These are phyloP conservation scores for Calonectria honghensis DNA, from an alignment of 2,329 filamentous ascomycete genomes.

Conservation along the genomic window DNA sequence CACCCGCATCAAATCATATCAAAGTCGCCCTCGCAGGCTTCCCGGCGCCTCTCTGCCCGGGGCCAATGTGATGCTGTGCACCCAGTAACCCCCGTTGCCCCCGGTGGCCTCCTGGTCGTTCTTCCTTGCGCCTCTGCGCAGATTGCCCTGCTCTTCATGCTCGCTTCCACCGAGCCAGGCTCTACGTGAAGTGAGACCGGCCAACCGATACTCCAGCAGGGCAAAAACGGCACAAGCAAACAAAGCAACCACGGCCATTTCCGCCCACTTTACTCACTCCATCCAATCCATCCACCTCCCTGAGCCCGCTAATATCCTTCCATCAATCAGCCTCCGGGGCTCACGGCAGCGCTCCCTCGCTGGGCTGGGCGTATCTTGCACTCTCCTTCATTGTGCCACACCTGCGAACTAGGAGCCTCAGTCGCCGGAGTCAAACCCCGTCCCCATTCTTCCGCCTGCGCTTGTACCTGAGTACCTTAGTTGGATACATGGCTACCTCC, in stretches of 20 bases:
- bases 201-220: slow-evolving; percentile 20
- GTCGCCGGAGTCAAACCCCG: slow-evolving; percentile 37
- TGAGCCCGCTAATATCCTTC: slow-evolving; percentile 52
- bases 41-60: slow-evolving; percentile 22
- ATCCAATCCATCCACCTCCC: slow-evolving; percentile 48
- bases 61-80: slow-evolving; percentile 31
- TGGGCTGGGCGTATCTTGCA: slow-evolving; percentile 44
- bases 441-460: slow-evolving; percentile 32
- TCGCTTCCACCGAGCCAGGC: slow-evolving; percentile 28
- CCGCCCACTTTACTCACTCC: slow-evolving; percentile 37
- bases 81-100: slow-evolving; percentile 26
- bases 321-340: slow-evolving; percentile 53
- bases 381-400: slow-evolving; percentile 51
- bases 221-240: slow-evolving; percentile 19
- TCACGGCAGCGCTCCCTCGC: slow-evolving; percentile 48
- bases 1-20: slow-evolving; percentile 25
- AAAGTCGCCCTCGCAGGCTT: slow-evolving; percentile 5
- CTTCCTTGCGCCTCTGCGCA: slow-evolving; percentile 22
- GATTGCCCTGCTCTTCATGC: slow-evolving; percentile 22
- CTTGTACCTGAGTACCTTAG: slow-evolving; percentile 34
- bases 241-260: slow-evolving; percentile 32
- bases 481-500: slow-evolving; percentile 29
- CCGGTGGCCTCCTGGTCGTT: slow-evolving; percentile 18
- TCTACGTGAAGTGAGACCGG: slow-evolving; percentile 17
- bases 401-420: slow-evolving; percentile 43